These are phyloP conservation scores for Taphrina communis DNA, from an alignment of 1,139 yeast species.

Conservation along the genomic window DNA sequence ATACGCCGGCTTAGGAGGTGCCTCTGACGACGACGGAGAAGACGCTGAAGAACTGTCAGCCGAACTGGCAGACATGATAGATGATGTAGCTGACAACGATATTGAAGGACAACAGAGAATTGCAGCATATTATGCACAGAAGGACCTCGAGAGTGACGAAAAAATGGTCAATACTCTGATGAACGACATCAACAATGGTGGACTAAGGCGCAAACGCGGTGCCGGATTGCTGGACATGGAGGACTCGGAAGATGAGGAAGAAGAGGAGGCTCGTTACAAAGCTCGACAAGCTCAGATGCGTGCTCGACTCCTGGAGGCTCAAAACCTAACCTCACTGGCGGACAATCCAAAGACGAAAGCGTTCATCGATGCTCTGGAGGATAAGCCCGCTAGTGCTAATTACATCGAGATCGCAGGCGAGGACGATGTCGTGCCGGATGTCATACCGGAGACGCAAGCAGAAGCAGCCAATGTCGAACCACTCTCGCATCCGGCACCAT, in stretches of 20 bases:
- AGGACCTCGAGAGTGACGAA: constrained; percentile 71
- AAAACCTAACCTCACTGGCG: constrained; percentile 59
- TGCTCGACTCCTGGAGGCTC: constrained; percentile 62
- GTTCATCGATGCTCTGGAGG: constrained; percentile 74
- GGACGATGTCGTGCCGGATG: constrained; percentile 14
- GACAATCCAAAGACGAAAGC: constrained; percentile 69
- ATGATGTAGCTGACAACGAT: constrained; percentile 32
- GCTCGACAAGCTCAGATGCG: constrained; percentile 61
- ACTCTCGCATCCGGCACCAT: neutral
- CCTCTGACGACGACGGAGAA: constrained; percentile 76
- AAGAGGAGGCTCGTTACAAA: constrained; percentile 54
- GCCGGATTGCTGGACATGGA: constrained; percentile 67
- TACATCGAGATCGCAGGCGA: constrained; percentile 49
- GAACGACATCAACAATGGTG: constrained; percentile 83
- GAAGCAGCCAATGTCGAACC: neutral
- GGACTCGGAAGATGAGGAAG: constrained; percentile 63
- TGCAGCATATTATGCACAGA: constrained; percentile 57
- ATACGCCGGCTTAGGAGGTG: constrained; percentile 90
- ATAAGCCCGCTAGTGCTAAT: constrained; percentile 46
- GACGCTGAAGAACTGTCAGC: constrained; percentile 64
- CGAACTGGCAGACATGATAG: constrained; percentile 43
- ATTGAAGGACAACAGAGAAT: constrained; percentile 56
- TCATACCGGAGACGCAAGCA: constrained; percentile 6
- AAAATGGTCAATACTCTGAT: constrained; percentile 73
- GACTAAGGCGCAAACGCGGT: constrained; percentile 65